These are phyloP conservation scores for Peltaster fructicola DNA, from an alignment of 2,329 filamentous ascomycete genomes.

Conservation along the genomic window DNA sequence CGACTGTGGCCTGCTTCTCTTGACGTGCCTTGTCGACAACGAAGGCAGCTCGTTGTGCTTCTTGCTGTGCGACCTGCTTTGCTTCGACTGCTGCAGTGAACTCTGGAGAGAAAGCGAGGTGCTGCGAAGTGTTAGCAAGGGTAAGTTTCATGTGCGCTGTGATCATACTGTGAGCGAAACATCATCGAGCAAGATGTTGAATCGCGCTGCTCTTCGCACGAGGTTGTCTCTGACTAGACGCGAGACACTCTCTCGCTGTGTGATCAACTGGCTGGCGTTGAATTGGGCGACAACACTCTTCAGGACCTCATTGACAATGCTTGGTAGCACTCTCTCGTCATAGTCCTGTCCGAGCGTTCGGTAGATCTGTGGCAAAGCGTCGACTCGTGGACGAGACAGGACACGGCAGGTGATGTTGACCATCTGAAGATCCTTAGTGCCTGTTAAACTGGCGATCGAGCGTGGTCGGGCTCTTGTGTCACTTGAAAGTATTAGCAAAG, in stretches of 20 bases:
- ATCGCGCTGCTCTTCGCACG: constrained; percentile 73
- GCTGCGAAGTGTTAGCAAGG: constrained; percentile 22
- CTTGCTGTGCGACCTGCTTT: constrained; percentile 62
- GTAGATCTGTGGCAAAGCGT: constrained; percentile 90
- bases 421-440: constrained; percentile 99
- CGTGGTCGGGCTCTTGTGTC: constrained; percentile 95
- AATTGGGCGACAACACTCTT: constrained; percentile 98
- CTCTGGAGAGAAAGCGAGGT: constrained; percentile 51
- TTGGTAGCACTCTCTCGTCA: constrained; percentile 92
- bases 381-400: constrained; percentile 73
- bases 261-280: constrained; percentile 96
- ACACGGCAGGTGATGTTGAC: constrained; percentile 99
- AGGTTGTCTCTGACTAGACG: constrained; percentile 84
- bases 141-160: constrained; percentile 3
- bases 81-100: constrained; percentile 53
- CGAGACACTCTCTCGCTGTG: constrained; percentile 93
- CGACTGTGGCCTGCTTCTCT: constrained; percentile 98
- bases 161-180: constrained; percentile 61
- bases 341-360: constrained; percentile 89
- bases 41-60: constrained; percentile 92
- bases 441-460: constrained; percentile 90
- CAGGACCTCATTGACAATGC: constrained; percentile 97
- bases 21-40: constrained; percentile 97
- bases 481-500: too few relatives aligned
- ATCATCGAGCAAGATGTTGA: constrained; percentile 96